Percentiles rank a stretch among this genome's conserved stretches.
Evolutionary conservation across 139 green algal genomes (phyloP).

Genomic region (Nannochloris sp.): DNA sequence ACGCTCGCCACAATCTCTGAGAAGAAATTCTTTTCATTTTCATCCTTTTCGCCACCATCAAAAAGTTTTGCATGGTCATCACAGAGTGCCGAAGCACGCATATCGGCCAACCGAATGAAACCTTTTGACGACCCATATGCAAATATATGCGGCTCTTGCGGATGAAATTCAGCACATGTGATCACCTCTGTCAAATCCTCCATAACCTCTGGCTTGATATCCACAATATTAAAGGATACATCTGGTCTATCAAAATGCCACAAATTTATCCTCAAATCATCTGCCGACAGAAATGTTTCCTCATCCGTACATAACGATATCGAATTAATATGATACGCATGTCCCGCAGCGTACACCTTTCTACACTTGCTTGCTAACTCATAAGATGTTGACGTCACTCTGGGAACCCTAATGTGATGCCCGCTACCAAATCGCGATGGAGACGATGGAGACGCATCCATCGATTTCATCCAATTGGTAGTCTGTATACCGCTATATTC

Average conservation of each 20-base stretch:
- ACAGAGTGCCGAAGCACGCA: slow-evolving; percentile 80
- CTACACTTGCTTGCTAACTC: slow-evolving; percentile 53
- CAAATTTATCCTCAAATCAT: slow-evolving; percentile 91
- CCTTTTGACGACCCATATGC: slow-evolving; percentile 92
- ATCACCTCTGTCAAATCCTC: slow-evolving; percentile 99
- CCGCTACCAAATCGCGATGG: neutral
- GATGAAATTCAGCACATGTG: slow-evolving; percentile 92
- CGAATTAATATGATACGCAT: slow-evolving; percentile 99
- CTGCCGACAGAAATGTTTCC: slow-evolving; percentile 92
- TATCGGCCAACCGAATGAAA: slow-evolving; percentile 88
- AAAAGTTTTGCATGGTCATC: slow-evolving; percentile 76
- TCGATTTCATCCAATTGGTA: neutral
- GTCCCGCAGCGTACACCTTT: slow-evolving; percentile 79
- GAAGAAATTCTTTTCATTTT: slow-evolving; percentile 77
- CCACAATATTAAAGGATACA: slow-evolving; percentile 91
- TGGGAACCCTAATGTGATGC: slow-evolving; percentile 28
- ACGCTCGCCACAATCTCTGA: slow-evolving; percentile 93
- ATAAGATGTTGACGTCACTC: slow-evolving; percentile 22
- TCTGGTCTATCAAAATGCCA: slow-evolving; percentile 92
- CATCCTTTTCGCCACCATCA: slow-evolving; percentile 53
- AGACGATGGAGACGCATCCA: neutral
- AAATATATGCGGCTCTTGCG: slow-evolving; percentile 79
- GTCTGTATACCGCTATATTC: no score
- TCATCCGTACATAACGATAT: slow-evolving; percentile 80
- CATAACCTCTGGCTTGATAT: slow-evolving; percentile 99